phyloP scores from a whole-genome alignment of 1,139 yeast species.

The Magnusiomyces fungicola region DNA sequence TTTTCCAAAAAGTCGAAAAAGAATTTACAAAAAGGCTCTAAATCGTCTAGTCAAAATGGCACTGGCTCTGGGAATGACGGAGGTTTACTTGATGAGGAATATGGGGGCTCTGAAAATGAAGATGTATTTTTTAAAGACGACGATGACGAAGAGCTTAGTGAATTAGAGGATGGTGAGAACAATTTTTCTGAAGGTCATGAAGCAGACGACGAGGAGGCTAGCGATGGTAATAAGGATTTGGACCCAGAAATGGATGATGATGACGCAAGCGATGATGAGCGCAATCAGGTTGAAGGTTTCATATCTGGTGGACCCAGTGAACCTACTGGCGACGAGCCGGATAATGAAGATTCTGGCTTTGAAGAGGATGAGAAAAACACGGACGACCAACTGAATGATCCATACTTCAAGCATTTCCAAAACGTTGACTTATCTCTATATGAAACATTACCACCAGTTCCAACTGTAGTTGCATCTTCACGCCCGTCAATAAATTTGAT shows the following conservation, averaged over 20 bases:
- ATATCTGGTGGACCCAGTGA: slow-evolving; percentile 11
- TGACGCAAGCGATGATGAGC: slow-evolving; percentile 13
- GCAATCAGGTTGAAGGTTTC: slow-evolving; percentile 21
- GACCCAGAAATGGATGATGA: slow-evolving; percentile 19
- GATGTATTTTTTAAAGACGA: slow-evolving; percentile 14
- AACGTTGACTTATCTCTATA: slow-evolving; percentile 8
- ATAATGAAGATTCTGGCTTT: slow-evolving; percentile 29
- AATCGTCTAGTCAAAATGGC: slow-evolving; percentile 1
- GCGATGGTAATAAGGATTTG: neutral
- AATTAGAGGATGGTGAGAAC: slow-evolving; percentile 4
- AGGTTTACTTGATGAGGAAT: slow-evolving; percentile 4
- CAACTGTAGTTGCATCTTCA: neutral
- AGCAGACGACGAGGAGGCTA: slow-evolving; percentile 24
- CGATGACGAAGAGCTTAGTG: slow-evolving; percentile 9
- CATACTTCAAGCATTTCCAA: slow-evolving; percentile 36
- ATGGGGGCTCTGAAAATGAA: slow-evolving; percentile 21
- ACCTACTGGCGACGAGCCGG: slow-evolving; percentile 24
- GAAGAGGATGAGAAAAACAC: slow-evolving; percentile 34
- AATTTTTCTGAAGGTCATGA: slow-evolving; percentile 10
- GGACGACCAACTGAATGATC: slow-evolving; percentile 18
- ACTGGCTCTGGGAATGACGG: neutral
- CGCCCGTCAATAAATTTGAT: neutral
- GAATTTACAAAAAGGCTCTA: too few relatives aligned
- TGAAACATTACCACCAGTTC: slow-evolving; percentile 3
- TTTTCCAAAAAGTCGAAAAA: slow-evolving; percentile 5